Percentiles rank a stretch among this genome's conserved stretches.
Evolutionary conservation across 2,329 filamentous ascomycete species (phyloP).

Genomic region (Fusarium sp.): DNA sequence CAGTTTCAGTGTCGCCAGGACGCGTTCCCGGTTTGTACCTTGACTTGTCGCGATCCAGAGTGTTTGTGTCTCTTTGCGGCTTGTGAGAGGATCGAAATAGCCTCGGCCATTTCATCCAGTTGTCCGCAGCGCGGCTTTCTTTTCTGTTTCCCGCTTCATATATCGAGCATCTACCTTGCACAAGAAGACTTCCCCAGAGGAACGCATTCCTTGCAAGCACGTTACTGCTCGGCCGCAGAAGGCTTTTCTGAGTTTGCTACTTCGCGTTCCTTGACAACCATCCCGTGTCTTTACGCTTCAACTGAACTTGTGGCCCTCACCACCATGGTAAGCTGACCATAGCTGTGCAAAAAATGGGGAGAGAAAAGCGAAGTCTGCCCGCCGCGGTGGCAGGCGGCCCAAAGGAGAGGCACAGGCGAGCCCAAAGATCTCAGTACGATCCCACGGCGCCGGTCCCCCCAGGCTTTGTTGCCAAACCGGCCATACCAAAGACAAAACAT

Average conservation of each 20-base stretch:
- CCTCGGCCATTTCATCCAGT: conserved; percentile 40
- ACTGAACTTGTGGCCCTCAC: conserved; percentile 32
- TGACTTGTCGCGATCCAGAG: conserved; percentile 33
- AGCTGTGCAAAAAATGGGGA: conserved; percentile 53
- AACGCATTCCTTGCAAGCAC: conserved; percentile 18
- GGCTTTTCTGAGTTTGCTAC: conserved; percentile 37
- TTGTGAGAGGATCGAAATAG: conserved; percentile 41
- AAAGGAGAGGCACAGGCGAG: conserved; percentile 56
- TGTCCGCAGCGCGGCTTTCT: conserved; percentile 33
- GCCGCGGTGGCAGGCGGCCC: conserved; percentile 51
- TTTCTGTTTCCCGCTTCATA: conserved; percentile 13
- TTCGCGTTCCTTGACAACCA: conserved; percentile 30
- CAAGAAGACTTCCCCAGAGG: conserved; percentile 27
- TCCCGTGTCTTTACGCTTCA: conserved; percentile 23
- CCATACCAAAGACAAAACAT: conserved; percentile 67
- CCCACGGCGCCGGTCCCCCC: conserved; percentile 53
- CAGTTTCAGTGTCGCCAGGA: conserved; percentile 36
- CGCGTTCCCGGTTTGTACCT: conserved; percentile 42
- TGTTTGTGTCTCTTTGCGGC: conserved; percentile 45
- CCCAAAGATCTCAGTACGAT: conserved; percentile 53
- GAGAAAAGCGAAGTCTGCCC: conserved; percentile 54
- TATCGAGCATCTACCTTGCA: conserved; percentile 23
- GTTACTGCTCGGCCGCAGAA: conserved; percentile 37
- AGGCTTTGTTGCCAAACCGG: conserved; percentile 57
- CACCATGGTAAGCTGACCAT: conserved; percentile 51